Evolutionary conservation across 345 rosid species (phyloP).

Genomic region (Salix koriyanagi): DNA sequence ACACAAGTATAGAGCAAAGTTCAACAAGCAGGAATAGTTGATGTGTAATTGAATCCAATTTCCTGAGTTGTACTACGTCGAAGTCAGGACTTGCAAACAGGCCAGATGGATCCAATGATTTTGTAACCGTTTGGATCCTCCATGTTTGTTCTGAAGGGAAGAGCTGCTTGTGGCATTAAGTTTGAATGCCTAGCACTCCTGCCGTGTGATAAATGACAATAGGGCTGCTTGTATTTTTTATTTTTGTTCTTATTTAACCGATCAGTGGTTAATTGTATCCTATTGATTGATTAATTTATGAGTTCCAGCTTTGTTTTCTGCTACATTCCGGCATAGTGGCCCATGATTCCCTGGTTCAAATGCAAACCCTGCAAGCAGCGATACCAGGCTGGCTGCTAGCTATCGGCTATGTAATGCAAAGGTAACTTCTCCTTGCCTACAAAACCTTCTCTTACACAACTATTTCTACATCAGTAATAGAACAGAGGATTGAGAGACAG

Average conservation of each 20-base stretch:
- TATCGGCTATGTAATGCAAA: neutral
- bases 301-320: neutral
- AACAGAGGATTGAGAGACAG: neutral
- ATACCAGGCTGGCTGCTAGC: too few species aligned
- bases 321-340: neutral
- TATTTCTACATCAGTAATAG: neutral
- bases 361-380: too few species aligned
- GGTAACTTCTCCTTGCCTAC: neutral
- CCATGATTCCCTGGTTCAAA: neutral
- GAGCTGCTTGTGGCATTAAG: neutral
- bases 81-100: too few species aligned
- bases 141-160: too few species aligned
- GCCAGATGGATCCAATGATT: too few species aligned
- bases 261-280: neutral
- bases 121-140: too few species aligned
- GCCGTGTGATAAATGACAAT: too few species aligned
- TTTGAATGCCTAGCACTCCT: neutral
- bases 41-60: too few species aligned
- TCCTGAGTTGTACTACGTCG: too few species aligned
- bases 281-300: neutral
- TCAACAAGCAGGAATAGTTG: too few species aligned
- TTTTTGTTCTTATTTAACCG: too few species aligned
- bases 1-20: too few species aligned
- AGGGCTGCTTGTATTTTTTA: neutral
- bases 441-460: neutral